A percentile compares a stretch with the other conserved stretches of the same genome.
Conservation (phyloP, 2,329 filamentous ascomycete genomes). For the Fusarium haematococcum region DNA sequence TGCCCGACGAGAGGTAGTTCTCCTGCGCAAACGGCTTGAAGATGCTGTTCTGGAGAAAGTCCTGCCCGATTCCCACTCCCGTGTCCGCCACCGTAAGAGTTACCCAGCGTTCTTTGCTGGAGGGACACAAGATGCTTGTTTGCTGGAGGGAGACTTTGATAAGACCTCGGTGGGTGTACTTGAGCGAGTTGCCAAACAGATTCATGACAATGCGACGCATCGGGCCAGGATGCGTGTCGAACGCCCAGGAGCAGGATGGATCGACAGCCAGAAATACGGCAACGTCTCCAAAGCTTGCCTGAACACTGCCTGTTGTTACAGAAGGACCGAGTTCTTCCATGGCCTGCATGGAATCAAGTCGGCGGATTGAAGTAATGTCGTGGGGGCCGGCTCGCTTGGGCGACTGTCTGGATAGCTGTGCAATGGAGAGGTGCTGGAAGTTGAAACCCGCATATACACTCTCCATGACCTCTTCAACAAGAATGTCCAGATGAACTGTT, state of each 20-base stretch:
- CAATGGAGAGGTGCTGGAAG: constrained; percentile 47
- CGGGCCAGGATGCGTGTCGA: constrained; percentile 65
- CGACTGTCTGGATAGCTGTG: constrained; percentile 24
- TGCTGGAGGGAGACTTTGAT: constrained; percentile 48
- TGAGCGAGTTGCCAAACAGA: constrained; percentile 71
- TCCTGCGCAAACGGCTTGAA: constrained; percentile 76
- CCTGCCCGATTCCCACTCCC: constrained; percentile 72
- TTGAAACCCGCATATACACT: constrained; percentile 60
- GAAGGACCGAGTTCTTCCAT: constrained; percentile 35
- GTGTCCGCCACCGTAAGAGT: constrained; percentile 69
- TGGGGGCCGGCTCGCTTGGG: constrained; percentile 1
- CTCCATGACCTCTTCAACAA: constrained; percentile 61
- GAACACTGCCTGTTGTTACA: not conserved
- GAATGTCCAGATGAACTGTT: constrained; percentile 51
- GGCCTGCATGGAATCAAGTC: constrained; percentile 57
- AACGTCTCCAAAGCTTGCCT: constrained; percentile 38
- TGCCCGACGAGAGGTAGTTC: constrained; percentile 68
- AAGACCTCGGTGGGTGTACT: constrained; percentile 62
- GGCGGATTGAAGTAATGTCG: constrained; percentile 33
- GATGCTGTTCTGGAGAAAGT: constrained; percentile 69
- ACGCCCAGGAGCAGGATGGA: constrained; percentile 61
- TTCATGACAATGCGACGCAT: constrained; percentile 70
- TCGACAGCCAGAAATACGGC: constrained; percentile 54
- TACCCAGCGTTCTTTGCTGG: constrained; percentile 27
- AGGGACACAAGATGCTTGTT: not conserved